Percentiles rank a stretch among this genome's conserved stretches.
phyloP scores from a whole-genome alignment of 2,329 filamentous ascomycete species.

The Periconia digitata region DNA sequence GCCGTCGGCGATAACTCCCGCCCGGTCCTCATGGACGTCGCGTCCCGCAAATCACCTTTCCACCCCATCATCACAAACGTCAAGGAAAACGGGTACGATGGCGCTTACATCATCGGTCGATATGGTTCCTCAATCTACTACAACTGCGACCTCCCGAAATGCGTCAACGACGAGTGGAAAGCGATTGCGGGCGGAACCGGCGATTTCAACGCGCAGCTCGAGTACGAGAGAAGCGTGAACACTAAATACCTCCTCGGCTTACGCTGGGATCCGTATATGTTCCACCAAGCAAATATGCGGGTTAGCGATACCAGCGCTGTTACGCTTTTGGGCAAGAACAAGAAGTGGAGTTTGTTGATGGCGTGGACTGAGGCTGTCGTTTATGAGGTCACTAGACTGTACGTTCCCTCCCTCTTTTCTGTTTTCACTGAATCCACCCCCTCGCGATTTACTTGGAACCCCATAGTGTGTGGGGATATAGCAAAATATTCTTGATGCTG shows the following conservation, averaged over 20 bases:
- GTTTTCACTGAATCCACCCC: too few species aligned
- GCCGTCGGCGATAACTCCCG: conserved; percentile 64
- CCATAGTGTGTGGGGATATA: too few species aligned
- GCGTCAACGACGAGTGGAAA: conserved; percentile 60
- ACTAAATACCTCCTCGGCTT: conserved; percentile 57
- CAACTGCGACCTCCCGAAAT: conserved; percentile 59
- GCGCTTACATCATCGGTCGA: conserved; percentile 57
- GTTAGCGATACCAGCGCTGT: conserved; percentile 48
- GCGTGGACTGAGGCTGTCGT: conserved; percentile 58
- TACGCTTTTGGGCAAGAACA: conserved; percentile 49
- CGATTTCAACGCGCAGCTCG: conserved; percentile 52
- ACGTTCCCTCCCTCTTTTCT: conserved; percentile 2
- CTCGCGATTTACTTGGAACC: too few species aligned
- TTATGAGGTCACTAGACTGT: conserved; percentile 54
- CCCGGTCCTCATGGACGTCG: conserved; percentile 51
- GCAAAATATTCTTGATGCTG: too few species aligned
- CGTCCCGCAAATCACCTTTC: conserved; percentile 36
- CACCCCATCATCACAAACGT: conserved; percentile 57
- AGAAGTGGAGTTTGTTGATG: conserved; percentile 54
- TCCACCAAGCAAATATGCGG: conserved; percentile 62
- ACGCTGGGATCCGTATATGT: conserved; percentile 57
- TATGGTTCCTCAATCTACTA: conserved; percentile 64
- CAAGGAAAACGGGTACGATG: conserved; percentile 54
- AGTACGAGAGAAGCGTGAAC: conserved; percentile 53
- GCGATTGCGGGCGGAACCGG: conserved; percentile 56